phyloP scores from a whole-genome alignment of 176 grass and related monocot genomes.

The Cocos nucifera region DNA sequence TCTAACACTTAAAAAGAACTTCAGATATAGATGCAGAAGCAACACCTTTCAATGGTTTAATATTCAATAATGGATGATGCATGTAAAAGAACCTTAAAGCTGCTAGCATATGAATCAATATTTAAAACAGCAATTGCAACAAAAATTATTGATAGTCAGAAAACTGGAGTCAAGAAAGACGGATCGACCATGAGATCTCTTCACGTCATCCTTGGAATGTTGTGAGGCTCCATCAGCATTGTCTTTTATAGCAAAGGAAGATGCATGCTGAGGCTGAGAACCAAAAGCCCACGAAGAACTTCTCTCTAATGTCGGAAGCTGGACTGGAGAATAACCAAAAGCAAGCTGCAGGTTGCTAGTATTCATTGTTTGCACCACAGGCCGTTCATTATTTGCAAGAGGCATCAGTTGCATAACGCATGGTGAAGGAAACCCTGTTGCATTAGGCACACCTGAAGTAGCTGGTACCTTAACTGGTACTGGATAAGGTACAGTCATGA shows the following conservation, averaged over 20 bases:
- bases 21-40: no score
- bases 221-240: slow-evolving; percentile 29
- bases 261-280: slow-evolving; percentile 34
- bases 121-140: no score
- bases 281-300: slow-evolving; percentile 76
- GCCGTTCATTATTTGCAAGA: slow-evolving; percentile 31
- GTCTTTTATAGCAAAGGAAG: slow-evolving; percentile 33
- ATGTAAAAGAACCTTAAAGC: no score
- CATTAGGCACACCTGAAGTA: slow-evolving; percentile 21
- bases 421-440: slow-evolving; percentile 26
- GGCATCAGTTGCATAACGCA: slow-evolving; percentile 52
- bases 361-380: slow-evolving; percentile 21
- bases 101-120: no score
- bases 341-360: slow-evolving; percentile 38
- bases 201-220: slow-evolving; percentile 39
- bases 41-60: no score
- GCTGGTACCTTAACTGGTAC: slow-evolving; percentile 32
- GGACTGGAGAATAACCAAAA: slow-evolving; percentile 73
- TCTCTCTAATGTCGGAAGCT: slow-evolving; percentile 91
- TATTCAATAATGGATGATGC: no score
- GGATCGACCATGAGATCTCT: slow-evolving; percentile 51
- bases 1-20: no score
- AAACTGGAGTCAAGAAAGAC: background rate
- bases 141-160: no score
- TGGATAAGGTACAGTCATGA: slow-evolving; percentile 30